Conservation (phyloP, 2,329 filamentous ascomycete genomes). For the Curvularia verruculosa region DNA sequence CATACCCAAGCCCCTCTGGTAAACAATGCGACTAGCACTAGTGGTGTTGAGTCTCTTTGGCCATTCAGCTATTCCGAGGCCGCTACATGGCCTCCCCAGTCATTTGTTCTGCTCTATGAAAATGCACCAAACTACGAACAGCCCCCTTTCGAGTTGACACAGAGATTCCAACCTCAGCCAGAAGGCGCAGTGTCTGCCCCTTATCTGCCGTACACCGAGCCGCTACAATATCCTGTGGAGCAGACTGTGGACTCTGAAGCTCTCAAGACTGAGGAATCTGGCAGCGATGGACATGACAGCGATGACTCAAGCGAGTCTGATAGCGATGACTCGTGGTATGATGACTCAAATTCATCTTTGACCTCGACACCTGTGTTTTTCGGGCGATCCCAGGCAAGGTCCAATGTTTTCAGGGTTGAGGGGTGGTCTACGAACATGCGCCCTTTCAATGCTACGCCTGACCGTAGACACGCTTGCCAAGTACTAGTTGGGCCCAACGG, state of each 20-base stretch:
- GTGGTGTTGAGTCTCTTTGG: slow-evolving; percentile 8
- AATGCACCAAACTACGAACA: slow-evolving; percentile 4
- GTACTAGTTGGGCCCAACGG: not conserved
- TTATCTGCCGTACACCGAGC: not conserved
- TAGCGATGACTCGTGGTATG: not conserved
- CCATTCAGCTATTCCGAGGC: slow-evolving; percentile 4
- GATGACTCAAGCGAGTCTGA: slow-evolving; percentile 2
- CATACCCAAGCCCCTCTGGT: not conserved
- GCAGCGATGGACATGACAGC: not conserved
- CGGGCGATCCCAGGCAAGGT: not conserved
- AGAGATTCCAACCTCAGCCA: not conserved
- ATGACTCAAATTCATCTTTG: not conserved
- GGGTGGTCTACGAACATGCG: slow-evolving; percentile 16
- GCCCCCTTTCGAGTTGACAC: not conserved
- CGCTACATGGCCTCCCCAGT: slow-evolving; percentile 6
- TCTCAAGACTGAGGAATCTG: not conserved
- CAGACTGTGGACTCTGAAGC: not conserved
- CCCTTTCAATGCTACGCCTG: slow-evolving; percentile 2
- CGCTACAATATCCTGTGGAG: not conserved
- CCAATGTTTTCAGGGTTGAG: slow-evolving; percentile 18
- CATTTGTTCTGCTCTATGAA: slow-evolving; percentile 2
- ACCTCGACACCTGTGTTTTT: not conserved
- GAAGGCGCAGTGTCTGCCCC: not conserved
- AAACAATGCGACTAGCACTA: not conserved
- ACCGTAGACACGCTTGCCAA: slow-evolving; percentile 20